Conservation (phyloP, 139 green algal genomes). For the Chlorella sp. region DNA sequence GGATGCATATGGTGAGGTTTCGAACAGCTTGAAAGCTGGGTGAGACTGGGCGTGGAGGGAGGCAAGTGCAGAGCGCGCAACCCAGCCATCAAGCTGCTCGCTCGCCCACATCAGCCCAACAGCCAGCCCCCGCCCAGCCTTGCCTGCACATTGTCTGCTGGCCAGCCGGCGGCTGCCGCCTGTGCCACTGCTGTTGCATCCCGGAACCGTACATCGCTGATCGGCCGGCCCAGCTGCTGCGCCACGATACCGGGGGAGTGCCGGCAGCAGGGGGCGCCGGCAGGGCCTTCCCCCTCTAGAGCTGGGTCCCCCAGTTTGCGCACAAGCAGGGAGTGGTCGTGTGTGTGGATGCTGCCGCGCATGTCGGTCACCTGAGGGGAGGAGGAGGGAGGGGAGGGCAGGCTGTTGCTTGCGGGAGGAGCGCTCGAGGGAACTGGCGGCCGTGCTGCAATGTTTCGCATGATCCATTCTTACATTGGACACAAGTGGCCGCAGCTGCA, state of each 20-base stretch:
- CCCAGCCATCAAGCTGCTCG: too few relatives aligned
- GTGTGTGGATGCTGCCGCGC: neutral
- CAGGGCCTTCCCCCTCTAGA: neutral
- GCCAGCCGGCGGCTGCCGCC: constrained; percentile 36
- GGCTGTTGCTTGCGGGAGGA: too few relatives aligned
- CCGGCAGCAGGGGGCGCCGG: constrained; percentile 12
- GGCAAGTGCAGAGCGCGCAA: neutral
- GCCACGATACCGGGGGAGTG: constrained; percentile 44
- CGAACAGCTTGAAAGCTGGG: neutral
- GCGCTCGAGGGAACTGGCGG: too few relatives aligned
- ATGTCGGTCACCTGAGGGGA: constrained; percentile 13
- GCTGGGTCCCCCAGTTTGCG: constrained; percentile 56
- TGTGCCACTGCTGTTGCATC: neutral
- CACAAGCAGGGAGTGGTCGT: constrained; percentile 56
- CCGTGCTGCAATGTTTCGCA: too few relatives aligned
- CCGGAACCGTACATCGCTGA: constrained; percentile 49
- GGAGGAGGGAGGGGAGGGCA: neutral
- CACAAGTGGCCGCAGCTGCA: neutral
- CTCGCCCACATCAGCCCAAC: too few relatives aligned
- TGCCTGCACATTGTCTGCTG: constrained; percentile 36
- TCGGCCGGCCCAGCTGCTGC: constrained; percentile 50
- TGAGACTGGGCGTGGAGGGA: neutral
- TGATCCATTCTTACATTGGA: too few relatives aligned
- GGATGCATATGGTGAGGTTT: too few relatives aligned
- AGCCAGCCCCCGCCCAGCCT: too few relatives aligned